A percentile compares a stretch with the other conserved stretches of the same genome.
Conservation (phyloP, 1,284 basidiomycete species). For the Trichosporon ovoides region DNA sequence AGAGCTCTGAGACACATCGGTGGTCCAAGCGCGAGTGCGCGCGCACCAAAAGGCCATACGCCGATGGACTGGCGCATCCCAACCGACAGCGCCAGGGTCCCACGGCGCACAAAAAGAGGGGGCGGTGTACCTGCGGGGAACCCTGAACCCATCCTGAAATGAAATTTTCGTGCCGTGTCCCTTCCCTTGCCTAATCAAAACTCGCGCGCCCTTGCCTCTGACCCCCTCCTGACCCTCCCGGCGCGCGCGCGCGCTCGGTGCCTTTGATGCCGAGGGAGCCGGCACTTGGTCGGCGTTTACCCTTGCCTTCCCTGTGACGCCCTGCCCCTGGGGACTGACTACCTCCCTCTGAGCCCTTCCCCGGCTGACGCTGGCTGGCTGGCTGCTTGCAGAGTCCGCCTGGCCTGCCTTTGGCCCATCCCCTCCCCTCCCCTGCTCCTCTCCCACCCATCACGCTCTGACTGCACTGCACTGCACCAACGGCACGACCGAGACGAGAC, state of each 20-base stretch:
- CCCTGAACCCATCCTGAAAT: slow-evolving; percentile 2
- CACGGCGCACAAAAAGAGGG: not conserved
- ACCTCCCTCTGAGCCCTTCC: too few relatives aligned
- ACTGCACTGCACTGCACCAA: too few relatives aligned
- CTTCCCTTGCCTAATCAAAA: not conserved
- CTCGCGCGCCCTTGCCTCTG: not conserved
- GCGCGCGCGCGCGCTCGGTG: too few relatives aligned
- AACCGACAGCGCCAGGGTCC: slow-evolving; percentile 1
- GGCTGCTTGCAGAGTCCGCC: too few relatives aligned
- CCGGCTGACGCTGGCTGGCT: too few relatives aligned
- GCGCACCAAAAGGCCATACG: not conserved
- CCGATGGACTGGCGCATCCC: not conserved
- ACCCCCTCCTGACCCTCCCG: not conserved
- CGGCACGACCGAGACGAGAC: too few relatives aligned
- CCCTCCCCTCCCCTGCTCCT: too few relatives aligned
- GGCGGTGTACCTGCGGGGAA: slow-evolving; percentile 2
- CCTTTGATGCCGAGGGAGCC: slow-evolving; percentile 1
- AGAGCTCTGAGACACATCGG: too few relatives aligned
- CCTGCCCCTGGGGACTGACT: too few relatives aligned
- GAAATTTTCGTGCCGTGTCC: not conserved
- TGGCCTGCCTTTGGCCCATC: too few relatives aligned
- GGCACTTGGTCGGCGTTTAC: slow-evolving; percentile 6
- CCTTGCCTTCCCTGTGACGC: not conserved
- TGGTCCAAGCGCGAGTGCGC: not conserved
- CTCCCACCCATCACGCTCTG: too few relatives aligned